These are phyloP conservation scores for Lunasporangiospora selenospora DNA, from an alignment of 192 early-diverging fungal species.

Conservation along the genomic window DNA sequence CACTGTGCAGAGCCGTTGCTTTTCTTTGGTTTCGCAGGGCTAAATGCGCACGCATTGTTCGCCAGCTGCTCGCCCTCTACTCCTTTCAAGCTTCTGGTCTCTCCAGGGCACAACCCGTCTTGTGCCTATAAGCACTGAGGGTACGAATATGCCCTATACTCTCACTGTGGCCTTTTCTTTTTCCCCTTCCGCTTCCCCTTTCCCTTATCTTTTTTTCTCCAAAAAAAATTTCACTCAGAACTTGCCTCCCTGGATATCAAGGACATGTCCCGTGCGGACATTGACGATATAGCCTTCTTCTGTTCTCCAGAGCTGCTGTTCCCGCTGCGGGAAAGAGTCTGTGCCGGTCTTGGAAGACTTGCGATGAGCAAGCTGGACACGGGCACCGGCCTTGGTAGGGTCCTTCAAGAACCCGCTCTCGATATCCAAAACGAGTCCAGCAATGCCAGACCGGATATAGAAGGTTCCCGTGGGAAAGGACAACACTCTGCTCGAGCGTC, in stretches of 20 bases:
- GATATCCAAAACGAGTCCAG: slow-evolving; percentile 39
- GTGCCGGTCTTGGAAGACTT: slow-evolving; percentile 34
- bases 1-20: too few relatives aligned
- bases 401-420: slow-evolving; percentile 45
- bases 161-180: too few relatives aligned
- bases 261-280: slow-evolving; percentile 38
- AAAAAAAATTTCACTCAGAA: background rate
- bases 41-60: too few relatives aligned
- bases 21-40: too few relatives aligned
- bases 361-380: slow-evolving; percentile 29
- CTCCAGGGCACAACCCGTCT: too few relatives aligned
- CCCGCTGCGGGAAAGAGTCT: slow-evolving; percentile 15
- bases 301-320: slow-evolving; percentile 46
- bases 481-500: slow-evolving; percentile 34
- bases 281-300: slow-evolving; percentile 48
- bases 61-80: too few relatives aligned
- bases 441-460: slow-evolving; percentile 38
- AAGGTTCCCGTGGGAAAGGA: slow-evolving; percentile 35
- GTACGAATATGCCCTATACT: too few relatives aligned
- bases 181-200: background rate
- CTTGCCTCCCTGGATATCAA: slow-evolving; percentile 45
- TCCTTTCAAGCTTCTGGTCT: too few relatives aligned
- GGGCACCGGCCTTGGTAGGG: slow-evolving; percentile 38
- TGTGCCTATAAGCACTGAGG: too few relatives aligned
- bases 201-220: background rate